Evolutionary conservation across 2,329 filamentous ascomycete genomes (phyloP).

Genomic region (Aureobasidium sp.): DNA sequence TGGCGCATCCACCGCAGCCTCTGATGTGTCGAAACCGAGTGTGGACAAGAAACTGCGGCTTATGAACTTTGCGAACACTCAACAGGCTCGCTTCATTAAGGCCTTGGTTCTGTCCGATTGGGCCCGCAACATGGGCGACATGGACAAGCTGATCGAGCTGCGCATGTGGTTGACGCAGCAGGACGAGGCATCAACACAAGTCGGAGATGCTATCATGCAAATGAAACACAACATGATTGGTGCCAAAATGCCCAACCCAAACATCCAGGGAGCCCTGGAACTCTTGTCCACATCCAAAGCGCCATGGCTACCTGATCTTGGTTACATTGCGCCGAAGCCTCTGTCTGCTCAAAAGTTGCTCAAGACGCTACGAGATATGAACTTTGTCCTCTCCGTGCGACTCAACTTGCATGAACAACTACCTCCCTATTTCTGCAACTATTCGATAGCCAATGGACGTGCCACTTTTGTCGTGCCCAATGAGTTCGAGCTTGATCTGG

Average conservation of each 20-base stretch:
- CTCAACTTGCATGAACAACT: slow-evolving; percentile 80
- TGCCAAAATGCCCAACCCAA: slow-evolving; percentile 77
- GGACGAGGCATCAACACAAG: slow-evolving; percentile 28
- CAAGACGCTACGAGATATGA: slow-evolving; percentile 68
- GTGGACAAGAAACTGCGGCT: slow-evolving; percentile 66
- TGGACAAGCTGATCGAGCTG: slow-evolving; percentile 83
- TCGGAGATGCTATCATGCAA: slow-evolving; percentile 29
- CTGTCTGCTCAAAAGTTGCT: slow-evolving; percentile 65
- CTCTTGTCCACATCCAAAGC: slow-evolving; percentile 71
- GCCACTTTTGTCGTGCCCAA: slow-evolving; percentile 75
- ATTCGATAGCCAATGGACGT: slow-evolving; percentile 72
- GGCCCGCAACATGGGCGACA: slow-evolving; percentile 69
- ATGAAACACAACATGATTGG: slow-evolving; percentile 64
- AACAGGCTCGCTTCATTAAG: slow-evolving; percentile 87
- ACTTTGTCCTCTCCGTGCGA: slow-evolving; percentile 72
- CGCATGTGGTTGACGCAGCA: slow-evolving; percentile 56
- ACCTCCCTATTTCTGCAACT: slow-evolving; percentile 68
- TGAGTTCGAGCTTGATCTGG: slow-evolving; percentile 91
- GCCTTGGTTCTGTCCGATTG: slow-evolving; percentile 83
- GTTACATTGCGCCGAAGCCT: slow-evolving; percentile 65
- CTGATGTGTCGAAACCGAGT: slow-evolving; percentile 57
- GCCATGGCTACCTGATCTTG: slow-evolving; percentile 70
- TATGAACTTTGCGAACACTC: slow-evolving; percentile 68
- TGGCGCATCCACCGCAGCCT: slow-evolving; percentile 31
- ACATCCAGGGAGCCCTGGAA: slow-evolving; percentile 81